Conservation (phyloP, 2,329 filamentous ascomycete genomes). For the Fusarium armeniacum region DNA sequence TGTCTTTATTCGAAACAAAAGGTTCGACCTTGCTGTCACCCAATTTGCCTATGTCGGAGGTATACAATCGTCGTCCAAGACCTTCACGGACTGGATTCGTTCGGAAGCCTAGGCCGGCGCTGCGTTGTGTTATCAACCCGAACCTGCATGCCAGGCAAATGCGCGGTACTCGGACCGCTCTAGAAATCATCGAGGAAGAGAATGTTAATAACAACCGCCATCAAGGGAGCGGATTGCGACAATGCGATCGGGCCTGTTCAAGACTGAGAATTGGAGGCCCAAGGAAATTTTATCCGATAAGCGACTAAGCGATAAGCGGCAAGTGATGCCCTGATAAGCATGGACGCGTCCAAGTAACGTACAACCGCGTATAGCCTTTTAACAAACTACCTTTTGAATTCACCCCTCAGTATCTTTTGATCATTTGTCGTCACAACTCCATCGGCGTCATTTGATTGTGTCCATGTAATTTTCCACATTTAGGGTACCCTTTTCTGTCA, state of each 20-base stretch:
- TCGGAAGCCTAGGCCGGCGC: constrained; percentile 24
- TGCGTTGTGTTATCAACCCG: constrained; percentile 50
- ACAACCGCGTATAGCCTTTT: constrained; percentile 36
- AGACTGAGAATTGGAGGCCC: constrained; percentile 9
- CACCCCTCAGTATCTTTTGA: constrained; percentile 25
- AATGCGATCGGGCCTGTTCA: constrained; percentile 18
- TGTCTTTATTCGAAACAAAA: constrained; percentile 31
- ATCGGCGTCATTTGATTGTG: not conserved
- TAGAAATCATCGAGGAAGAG: constrained; percentile 54
- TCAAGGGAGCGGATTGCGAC: constrained; percentile 25
- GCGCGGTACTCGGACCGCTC: constrained; percentile 52
- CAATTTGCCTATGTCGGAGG: constrained; percentile 44
- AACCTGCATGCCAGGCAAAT: constrained; percentile 55
- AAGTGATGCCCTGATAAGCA: constrained; percentile 22
- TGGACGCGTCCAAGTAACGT: constrained; percentile 30
- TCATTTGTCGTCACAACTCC: not conserved
- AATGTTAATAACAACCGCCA: constrained; percentile 23
- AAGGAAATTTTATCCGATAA: constrained; percentile 50
- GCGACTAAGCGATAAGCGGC: constrained; percentile 48
- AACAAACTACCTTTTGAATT: not conserved
- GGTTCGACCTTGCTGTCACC: constrained; percentile 48
- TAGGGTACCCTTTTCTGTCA: constrained; percentile 21
- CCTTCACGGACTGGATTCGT: constrained; percentile 24
- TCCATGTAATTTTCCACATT: not conserved
- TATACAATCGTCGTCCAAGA: constrained; percentile 40